A percentile compares a stretch with the other conserved stretches of the same genome.
Conservation (phyloP, 208 protist genomes). For the Wallacemonas sp. region DNA sequence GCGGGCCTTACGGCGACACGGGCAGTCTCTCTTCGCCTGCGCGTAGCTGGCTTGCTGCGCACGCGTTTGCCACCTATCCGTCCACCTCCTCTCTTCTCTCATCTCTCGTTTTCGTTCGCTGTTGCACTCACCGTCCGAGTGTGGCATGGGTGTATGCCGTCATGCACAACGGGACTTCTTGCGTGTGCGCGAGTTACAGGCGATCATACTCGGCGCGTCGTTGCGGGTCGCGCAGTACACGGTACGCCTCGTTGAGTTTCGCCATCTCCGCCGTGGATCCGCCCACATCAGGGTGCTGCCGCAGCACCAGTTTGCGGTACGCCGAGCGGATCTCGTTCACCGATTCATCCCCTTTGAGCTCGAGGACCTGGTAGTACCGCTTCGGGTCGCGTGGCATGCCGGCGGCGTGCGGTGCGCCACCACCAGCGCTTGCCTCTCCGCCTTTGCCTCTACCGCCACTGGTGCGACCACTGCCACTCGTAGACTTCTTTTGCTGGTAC, state of each 20-base stretch:
- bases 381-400: conserved; percentile 33
- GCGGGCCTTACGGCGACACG: too few species aligned
- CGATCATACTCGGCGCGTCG: conserved; percentile 95
- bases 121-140: too few species aligned
- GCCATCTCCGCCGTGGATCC: conserved; percentile 67
- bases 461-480: not conserved
- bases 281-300: conserved; percentile 83
- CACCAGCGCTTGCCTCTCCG: too few species aligned
- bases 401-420: too few species aligned
- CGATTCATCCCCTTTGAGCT: conserved; percentile 66
- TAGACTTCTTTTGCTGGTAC: conserved; percentile 35
- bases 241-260: conserved; percentile 94
- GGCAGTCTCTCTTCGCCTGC: too few species aligned
- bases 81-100: too few species aligned
- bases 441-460: not conserved
- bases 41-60: too few species aligned
- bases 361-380: conserved; percentile 73
- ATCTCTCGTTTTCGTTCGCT: too few species aligned
- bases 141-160: too few species aligned
- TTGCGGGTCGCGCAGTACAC: conserved; percentile 95
- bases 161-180: too few species aligned
- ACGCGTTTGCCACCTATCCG: too few species aligned
- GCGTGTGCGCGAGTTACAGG: not conserved
- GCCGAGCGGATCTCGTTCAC: conserved; percentile 90
- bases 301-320: conserved; percentile 73